Base-by-base conservation (phyloP, 2,329 filamentous ascomycete genomes). In the Teratosphaeria nubilosa region DNA sequence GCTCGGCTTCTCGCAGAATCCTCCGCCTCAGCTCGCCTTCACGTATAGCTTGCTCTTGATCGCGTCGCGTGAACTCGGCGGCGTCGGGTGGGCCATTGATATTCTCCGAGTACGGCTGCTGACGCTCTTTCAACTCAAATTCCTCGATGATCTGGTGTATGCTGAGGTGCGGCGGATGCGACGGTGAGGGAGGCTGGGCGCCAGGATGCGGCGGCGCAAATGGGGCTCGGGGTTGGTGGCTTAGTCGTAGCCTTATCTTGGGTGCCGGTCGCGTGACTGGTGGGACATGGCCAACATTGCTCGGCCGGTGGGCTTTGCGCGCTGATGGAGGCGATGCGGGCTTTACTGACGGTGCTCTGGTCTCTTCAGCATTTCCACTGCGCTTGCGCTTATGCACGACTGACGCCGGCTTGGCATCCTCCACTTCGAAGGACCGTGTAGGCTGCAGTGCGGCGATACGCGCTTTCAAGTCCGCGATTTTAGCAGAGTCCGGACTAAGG, bases 1-100 rank as follows among this genome's bases (percentile, higher is more conserved):
- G 82, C 66, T 88, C 79, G 3, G 84, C 84, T 62, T 90, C 91
- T 53, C 84, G 76, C 63, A 91, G 83, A 30, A 74, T 86, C 81
- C 57, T 86, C 82, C 1, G 77, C 54, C 62, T 63, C 63, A 64
- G 66, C 34, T 60, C 62, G 56, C 59, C 66, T 54, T 71, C 69
- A 27, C 66, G 65, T 4, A 60, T 56, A 10, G 68, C 69, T 27
- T 65, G 63, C 51, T 63, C 64, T 32, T 60, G 58, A 25, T 63
- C 58, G 10, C 64, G 61, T 24, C 63, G 55, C 7, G 51, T 56
- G 37, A 71, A 69, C 50, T 62, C 64, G 1, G 66, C 64, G 11
- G 60, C 58, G 48, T 62, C 62, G 6, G 67, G 67, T 48, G 67
- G 69, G 10, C 65, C 68, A 4, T 65, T 62, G 10, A 70, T 68